Evolutionary conservation across 176 grass and related monocot genomes (phyloP).

Genomic region (Bonia amplexicaulis): DNA sequence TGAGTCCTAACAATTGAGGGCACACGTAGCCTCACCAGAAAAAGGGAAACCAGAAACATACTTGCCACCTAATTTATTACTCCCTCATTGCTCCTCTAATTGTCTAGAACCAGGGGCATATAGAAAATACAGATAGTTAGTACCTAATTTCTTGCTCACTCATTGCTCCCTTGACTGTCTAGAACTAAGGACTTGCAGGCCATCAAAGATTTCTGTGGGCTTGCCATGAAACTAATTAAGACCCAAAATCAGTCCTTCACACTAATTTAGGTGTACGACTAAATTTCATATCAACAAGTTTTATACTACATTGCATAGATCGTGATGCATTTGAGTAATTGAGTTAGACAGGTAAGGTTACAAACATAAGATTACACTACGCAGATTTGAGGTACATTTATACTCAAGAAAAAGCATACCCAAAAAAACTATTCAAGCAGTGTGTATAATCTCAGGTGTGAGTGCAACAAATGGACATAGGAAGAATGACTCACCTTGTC

Average conservation of each 20-base stretch:
- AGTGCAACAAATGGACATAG: not conserved
- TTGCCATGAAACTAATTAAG: not conserved
- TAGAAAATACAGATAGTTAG: not conserved
- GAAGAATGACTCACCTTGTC: slow-evolving; percentile 52
- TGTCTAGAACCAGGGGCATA: not conserved
- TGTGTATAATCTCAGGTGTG: not conserved
- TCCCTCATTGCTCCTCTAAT: not conserved
- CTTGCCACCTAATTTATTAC: not conserved
- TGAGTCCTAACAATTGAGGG: not conserved
- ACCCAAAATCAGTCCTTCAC: not conserved
- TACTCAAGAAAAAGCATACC: not conserved
- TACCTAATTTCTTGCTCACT: not conserved
- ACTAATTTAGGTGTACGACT: not conserved
- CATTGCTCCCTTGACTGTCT: not conserved
- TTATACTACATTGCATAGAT: not conserved
- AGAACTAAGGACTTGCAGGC: not conserved
- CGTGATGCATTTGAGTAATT: not conserved
- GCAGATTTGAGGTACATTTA: not conserved
- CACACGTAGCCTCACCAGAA: not conserved
- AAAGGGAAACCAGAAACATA: not conserved
- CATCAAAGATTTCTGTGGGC: not conserved
- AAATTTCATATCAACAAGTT: not conserved
- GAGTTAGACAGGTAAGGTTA: not conserved
- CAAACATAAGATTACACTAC: not conserved
- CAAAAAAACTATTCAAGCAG: not conserved